Evolutionary conservation across 192 early-diverging fungal genomes (phyloP).

Genomic region (Piromyces sp.): DNA sequence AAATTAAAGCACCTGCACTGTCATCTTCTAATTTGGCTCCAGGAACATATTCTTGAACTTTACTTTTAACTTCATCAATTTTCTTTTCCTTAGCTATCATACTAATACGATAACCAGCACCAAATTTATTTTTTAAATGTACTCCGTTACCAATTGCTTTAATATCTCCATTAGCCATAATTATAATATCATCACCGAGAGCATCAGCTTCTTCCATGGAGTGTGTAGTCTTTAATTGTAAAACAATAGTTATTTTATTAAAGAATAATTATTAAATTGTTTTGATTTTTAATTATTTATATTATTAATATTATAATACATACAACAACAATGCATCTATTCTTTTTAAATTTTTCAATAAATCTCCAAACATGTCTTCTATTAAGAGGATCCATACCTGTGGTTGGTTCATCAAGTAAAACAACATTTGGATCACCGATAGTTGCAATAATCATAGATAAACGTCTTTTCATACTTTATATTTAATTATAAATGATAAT

Average conservation of each 20-base stretch:
- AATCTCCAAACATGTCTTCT: slow-evolving; percentile 60
- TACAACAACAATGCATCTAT: slow-evolving; percentile 32
- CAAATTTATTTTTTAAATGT: slow-evolving; percentile 53
- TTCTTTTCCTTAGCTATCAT: slow-evolving; percentile 1
- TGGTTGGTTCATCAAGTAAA: slow-evolving; percentile 42
- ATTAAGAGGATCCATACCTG: slow-evolving; percentile 68
- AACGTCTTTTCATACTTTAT: background rate
- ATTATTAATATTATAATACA: background rate
- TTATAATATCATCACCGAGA: slow-evolving; percentile 39
- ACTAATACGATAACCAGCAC: slow-evolving; percentile 46
- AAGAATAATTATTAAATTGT: background rate
- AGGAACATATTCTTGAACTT: slow-evolving; percentile 1
- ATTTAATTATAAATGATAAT: no score
- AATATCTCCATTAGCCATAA: slow-evolving; percentile 45
- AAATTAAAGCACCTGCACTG: slow-evolving; percentile 4
- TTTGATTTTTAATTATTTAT: background rate
- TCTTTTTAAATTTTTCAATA: slow-evolving; percentile 57
- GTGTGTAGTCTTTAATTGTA: slow-evolving; percentile 62
- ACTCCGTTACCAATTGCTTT: slow-evolving; percentile 42
- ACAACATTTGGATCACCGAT: slow-evolving; percentile 36
- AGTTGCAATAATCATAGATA: background rate
- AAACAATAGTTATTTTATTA: no score
- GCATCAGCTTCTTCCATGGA: slow-evolving; percentile 55
- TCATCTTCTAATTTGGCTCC: slow-evolving; percentile 3
- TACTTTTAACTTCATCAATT: background rate